A percentile compares a stretch with the other conserved stretches of the same genome.
phyloP scores from a whole-genome alignment of 768 basidiomycete species.

The Amanita rimosa region DNA sequence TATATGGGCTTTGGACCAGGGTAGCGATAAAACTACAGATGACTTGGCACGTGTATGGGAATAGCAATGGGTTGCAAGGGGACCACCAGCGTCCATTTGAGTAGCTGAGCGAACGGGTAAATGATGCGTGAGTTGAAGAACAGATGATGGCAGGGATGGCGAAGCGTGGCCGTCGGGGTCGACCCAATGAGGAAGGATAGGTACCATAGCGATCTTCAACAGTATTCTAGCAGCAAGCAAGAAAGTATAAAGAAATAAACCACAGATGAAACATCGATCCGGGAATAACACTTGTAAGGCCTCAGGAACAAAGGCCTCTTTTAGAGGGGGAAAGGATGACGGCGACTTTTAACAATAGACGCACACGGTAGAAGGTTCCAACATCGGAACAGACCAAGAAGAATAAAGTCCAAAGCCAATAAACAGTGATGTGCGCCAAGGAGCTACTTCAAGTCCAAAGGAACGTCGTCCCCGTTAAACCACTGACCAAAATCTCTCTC shows the following conservation, averaged over 20 bases:
- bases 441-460: constrained; percentile 22
- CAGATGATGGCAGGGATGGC: not conserved
- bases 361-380: not conserved
- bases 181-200: not conserved
- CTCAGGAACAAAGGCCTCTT: not conserved
- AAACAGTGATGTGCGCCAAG: not conserved
- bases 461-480: constrained; percentile 50
- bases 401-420: not conserved
- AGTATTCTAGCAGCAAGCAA: constrained; percentile 1
- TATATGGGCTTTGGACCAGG: constrained; percentile 1
- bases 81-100: not conserved
- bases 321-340: not conserved
- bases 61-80: not conserved
- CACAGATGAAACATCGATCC: not conserved
- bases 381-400: not conserved
- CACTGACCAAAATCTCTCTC: constrained; percentile 70
- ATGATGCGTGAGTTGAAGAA: not conserved
- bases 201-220: not conserved
- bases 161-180: not conserved
- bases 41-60: constrained; percentile 3
- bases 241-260: not conserved
- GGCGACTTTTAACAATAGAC: not conserved
- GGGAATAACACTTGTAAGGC: not conserved
- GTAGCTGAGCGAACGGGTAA: not conserved
- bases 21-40: constrained; percentile 5